phyloP scores from a whole-genome alignment of 2,329 filamentous ascomycete genomes.

The Rutstroemia sp. region DNA sequence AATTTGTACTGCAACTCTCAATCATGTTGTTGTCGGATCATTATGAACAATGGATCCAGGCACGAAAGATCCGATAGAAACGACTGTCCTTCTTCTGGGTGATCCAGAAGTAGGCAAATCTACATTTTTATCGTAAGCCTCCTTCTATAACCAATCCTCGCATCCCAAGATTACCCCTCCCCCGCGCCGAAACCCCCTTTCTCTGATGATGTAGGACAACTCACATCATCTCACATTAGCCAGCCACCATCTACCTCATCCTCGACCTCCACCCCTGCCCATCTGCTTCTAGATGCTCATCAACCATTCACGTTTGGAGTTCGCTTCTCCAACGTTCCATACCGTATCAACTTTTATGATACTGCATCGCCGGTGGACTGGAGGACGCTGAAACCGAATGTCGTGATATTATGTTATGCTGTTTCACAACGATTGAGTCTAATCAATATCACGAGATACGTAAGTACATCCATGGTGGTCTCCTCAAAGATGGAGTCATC shows the following conservation, averaged over 20 bases:
- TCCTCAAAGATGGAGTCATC: neutral
- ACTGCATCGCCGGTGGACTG: conserved; percentile 52
- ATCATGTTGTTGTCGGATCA: neutral
- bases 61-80: conserved; percentile 34
- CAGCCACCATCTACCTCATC: conserved; percentile 17
- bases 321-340: conserved; percentile 37
- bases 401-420: conserved; percentile 54
- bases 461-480: conserved; percentile 29
- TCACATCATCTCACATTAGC: conserved; percentile 23
- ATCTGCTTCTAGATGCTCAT: conserved; percentile 48
- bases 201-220: conserved; percentile 33
- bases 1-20: no score
- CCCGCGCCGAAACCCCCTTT: neutral
- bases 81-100: conserved; percentile 51
- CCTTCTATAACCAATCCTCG: neutral
- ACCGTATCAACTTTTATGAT: conserved; percentile 53
- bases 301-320: conserved; percentile 55
- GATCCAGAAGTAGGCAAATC: conserved; percentile 54
- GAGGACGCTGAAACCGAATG: conserved; percentile 49
- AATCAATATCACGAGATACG: conserved; percentile 49
- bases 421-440: conserved; percentile 51
- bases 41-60: conserved; percentile 14
- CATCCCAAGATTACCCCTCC: neutral
- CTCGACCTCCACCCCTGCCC: neutral
- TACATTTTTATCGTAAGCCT: conserved; percentile 52